phyloP scores from a whole-genome alignment of 2,329 filamentous ascomycete species.

The Byssothecium circinans region DNA sequence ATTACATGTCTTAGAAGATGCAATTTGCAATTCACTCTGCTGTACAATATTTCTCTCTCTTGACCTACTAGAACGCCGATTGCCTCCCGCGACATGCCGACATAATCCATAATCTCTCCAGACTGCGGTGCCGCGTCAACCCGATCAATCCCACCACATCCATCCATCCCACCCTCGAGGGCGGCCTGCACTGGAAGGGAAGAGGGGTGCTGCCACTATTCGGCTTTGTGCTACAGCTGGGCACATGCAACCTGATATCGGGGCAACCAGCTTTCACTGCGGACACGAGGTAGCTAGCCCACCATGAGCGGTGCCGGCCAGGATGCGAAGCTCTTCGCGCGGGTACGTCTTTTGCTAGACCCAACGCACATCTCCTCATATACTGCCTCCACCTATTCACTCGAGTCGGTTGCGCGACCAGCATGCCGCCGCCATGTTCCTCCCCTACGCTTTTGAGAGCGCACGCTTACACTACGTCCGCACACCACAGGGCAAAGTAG shows the following conservation, averaged over 20 bases:
- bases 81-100: slow-evolving; percentile 21
- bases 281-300: slow-evolving; percentile 17
- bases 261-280: slow-evolving; percentile 2
- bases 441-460: slow-evolving; percentile 39
- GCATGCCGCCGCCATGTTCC: slow-evolving; percentile 38
- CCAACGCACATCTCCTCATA: slow-evolving; percentile 9
- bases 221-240: slow-evolving; percentile 9
- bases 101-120: not conserved
- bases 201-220: slow-evolving; percentile 25
- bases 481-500: slow-evolving; percentile 87
- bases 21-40: slow-evolving; percentile 7
- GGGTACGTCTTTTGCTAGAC: slow-evolving; percentile 59
- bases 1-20: slow-evolving; percentile 17
- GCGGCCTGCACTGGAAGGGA: slow-evolving; percentile 13
- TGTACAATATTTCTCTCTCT: not conserved
- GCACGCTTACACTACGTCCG: slow-evolving; percentile 55
- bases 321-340: slow-evolving; percentile 98
- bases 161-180: slow-evolving; percentile 19
- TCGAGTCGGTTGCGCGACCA: not conserved
- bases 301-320: slow-evolving; percentile 72
- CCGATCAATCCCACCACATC: slow-evolving; percentile 13
- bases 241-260: slow-evolving; percentile 39
- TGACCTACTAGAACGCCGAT: not conserved
- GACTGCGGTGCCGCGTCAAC: not conserved
- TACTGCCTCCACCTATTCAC: not conserved